A percentile compares a stretch with the other conserved stretches of the same genome.
phyloP scores from a whole-genome alignment of 2,329 filamentous ascomycete genomes.

The Fusarium buharicum region DNA sequence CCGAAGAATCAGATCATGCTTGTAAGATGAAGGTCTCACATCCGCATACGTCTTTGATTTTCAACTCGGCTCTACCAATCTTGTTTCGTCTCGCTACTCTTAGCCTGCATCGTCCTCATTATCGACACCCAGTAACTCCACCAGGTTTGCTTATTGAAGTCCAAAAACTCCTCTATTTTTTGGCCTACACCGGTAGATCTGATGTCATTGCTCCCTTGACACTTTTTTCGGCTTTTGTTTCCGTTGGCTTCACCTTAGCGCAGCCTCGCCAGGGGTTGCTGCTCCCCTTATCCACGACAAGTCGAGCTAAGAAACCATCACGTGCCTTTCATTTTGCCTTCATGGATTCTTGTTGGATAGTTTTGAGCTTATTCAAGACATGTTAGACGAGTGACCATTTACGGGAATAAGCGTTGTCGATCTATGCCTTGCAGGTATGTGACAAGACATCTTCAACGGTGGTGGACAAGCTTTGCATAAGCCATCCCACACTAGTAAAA shows the following conservation, averaged over 20 bases:
- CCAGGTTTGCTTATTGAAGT: neutral
- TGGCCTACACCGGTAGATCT: neutral
- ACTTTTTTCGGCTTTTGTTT: conserved; percentile 11
- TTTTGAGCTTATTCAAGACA: neutral
- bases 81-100: rapidly evolving
- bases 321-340: neutral
- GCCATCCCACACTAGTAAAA: neutral
- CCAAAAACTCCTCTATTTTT: neutral
- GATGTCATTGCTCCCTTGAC: conserved; percentile 13
- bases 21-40: neutral
- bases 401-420: conserved; percentile 17
- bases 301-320: neutral
- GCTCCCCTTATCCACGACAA: neutral
- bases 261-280: conserved; percentile 12
- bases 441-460: conserved; percentile 10
- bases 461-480: neutral
- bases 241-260: conserved; percentile 19
- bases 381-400: neutral
- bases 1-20: neutral
- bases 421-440: conserved; percentile 16
- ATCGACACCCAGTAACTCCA: too few relatives aligned
- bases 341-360: neutral
- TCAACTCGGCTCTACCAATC: rapidly evolving
- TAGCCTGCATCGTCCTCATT: too few relatives aligned
- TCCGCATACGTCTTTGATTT: neutral